Conservation (phyloP, 2,329 filamentous ascomycete species). For the Verruconis gallopava region DNA sequence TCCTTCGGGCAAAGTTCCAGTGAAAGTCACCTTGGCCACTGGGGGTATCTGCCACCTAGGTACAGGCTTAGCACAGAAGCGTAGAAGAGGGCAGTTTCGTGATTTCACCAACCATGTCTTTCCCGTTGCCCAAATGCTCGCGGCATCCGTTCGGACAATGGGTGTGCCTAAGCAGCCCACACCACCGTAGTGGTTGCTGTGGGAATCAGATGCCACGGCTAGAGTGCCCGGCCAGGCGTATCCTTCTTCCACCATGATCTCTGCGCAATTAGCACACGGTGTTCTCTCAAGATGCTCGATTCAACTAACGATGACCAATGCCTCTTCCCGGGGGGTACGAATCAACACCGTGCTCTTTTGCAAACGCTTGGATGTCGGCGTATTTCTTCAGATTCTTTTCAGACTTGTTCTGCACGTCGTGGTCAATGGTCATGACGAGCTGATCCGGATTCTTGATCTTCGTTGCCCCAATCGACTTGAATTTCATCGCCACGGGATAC, state of each 20-base stretch:
- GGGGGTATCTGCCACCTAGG: conserved; percentile 85
- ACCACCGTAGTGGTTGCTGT: conserved; percentile 75
- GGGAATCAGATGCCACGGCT: conserved; percentile 63
- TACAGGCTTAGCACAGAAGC: too few relatives aligned
- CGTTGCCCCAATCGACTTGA: conserved; percentile 69
- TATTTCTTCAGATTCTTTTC: conserved; percentile 77
- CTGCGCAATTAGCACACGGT: too few relatives aligned
- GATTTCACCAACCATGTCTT: too few relatives aligned
- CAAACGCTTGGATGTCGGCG: conserved; percentile 67
- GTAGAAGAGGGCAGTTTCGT: too few relatives aligned
- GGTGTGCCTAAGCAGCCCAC: conserved; percentile 64
- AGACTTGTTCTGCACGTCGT: conserved; percentile 76
- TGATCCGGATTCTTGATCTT: conserved; percentile 59
- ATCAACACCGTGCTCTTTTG: conserved; percentile 62
- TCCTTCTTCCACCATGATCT: conserved; percentile 73
- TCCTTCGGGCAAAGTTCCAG: conserved; percentile 59
- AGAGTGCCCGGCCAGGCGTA: conserved; percentile 78
- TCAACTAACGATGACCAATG: conserved; percentile 66
- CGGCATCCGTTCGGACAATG: conserved; percentile 77
- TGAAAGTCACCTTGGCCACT: conserved; percentile 66
- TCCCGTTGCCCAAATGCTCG: conserved; percentile 71
- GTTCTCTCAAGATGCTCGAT: background rate
- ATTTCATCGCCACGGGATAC: conserved; percentile 63
- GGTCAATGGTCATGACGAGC: conserved; percentile 73
- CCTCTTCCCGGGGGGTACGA: conserved; percentile 63